phyloP scores from a whole-genome alignment of 441 rosid genomes.

The Aquilaria agallochum region DNA sequence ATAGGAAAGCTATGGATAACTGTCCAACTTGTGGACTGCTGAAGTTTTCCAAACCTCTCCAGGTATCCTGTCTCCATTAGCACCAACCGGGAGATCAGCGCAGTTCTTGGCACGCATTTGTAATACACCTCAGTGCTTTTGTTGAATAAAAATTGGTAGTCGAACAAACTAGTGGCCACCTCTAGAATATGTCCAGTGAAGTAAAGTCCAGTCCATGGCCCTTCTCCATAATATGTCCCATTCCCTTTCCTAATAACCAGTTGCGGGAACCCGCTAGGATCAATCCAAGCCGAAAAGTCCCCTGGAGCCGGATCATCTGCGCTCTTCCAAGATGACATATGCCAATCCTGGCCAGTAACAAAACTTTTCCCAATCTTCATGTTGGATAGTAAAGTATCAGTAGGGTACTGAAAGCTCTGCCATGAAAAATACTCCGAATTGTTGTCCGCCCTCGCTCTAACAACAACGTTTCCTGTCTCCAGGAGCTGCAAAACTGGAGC shows the following conservation, averaged over 20 bases:
- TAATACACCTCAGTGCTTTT: conserved; percentile 6
- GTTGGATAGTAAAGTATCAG: conserved; percentile 18
- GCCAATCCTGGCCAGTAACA: conserved; percentile 3
- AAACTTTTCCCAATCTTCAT: conserved; percentile 25
- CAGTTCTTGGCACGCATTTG: background rate
- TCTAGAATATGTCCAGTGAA: conserved; percentile 9
- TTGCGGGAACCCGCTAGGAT: conserved; percentile 20
- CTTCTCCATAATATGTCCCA: background rate
- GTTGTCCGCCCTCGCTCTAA: conserved; percentile 8
- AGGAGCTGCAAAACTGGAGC: conserved; percentile 19
- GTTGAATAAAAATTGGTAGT: background rate
- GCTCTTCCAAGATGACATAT: conserved; percentile 21
- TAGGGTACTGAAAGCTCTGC: conserved; percentile 25
- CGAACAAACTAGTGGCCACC: background rate
- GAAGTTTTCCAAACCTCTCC: conserved; percentile 18
- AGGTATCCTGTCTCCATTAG: conserved; percentile 14
- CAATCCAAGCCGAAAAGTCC: background rate
- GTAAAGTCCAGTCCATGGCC: conserved; percentile 15
- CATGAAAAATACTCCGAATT: background rate
- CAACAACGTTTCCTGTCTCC: conserved; percentile 27
- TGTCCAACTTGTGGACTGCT: conserved; percentile 12
- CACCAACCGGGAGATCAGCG: conserved; percentile 8
- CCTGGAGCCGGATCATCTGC: conserved; percentile 20
- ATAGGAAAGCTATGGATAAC: conserved; percentile 17
- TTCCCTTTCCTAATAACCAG: conserved; percentile 2